phyloP scores from a whole-genome alignment of 108 stramenopile genomes.

The Skeletonema potamos region DNA sequence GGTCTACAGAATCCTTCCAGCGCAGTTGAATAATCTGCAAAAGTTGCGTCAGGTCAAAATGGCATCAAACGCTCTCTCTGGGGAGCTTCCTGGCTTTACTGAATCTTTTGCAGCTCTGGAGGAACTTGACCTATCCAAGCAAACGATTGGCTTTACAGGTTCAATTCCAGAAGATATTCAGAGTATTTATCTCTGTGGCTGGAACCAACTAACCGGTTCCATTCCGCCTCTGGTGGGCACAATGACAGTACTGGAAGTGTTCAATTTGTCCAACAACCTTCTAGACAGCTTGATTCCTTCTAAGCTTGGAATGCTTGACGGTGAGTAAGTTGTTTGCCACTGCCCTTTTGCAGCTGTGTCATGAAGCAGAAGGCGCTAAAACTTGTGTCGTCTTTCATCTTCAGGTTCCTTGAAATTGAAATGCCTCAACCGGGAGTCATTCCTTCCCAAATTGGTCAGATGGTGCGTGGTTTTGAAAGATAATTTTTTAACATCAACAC shows the following conservation, averaged over 20 bases:
- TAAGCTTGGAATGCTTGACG: not conserved
- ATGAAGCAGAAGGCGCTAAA: too few species aligned
- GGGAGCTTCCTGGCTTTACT: constrained; percentile 16
- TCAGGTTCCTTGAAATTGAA: too few species aligned
- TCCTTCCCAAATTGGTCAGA: not conserved
- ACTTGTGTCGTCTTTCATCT: not conserved
- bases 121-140: constrained; percentile 1
- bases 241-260: not conserved
- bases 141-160: constrained; percentile 14
- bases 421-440: not conserved
- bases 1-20: constrained; percentile 7
- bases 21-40: not conserved
- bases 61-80: constrained; percentile 3
- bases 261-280: not conserved
- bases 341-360: too few species aligned
- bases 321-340: not conserved
- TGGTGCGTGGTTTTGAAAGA: not conserved
- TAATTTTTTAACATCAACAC: not conserved
- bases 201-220: not conserved
- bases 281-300: not conserved
- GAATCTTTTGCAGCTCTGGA: not conserved
- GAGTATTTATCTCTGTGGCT: not conserved
- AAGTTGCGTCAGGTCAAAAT: not conserved
- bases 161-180: constrained; percentile 6
- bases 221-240: not conserved